Percentiles rank a stretch among this genome's conserved stretches.
These are phyloP conservation scores for Tetrahymena malaccensis DNA, from an alignment of 73 alveolate species.

Conservation along the genomic window DNA sequence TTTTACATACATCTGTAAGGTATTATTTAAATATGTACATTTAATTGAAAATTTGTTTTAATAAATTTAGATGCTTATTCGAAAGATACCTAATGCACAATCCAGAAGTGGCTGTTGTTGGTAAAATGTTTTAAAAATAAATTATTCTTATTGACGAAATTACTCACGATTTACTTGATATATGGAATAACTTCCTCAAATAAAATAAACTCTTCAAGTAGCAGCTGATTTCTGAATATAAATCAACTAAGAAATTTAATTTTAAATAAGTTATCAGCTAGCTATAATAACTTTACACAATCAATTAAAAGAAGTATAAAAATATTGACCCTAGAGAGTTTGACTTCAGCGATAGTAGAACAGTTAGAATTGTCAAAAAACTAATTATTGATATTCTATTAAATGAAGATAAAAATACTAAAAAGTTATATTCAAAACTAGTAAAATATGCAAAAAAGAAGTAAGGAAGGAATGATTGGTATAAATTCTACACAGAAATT, in stretches of 20 bases:
- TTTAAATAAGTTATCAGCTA: background rate
- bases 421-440: background rate
- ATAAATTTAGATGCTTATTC: background rate
- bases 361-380: background rate
- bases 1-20: background rate
- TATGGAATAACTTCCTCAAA: background rate
- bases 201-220: background rate
- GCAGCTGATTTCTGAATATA: background rate
- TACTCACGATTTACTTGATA: background rate
- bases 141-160: background rate
- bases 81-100: background rate
- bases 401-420: background rate
- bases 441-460: background rate
- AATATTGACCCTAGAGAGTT: background rate
- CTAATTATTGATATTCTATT: background rate
- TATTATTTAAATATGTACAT: background rate
- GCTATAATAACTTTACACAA: background rate
- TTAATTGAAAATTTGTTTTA: background rate
- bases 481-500: background rate
- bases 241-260: background rate
- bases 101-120: background rate
- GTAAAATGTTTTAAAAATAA: background rate
- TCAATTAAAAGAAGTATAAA: background rate
- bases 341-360: background rate
- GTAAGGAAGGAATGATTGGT: background rate